These are phyloP conservation scores for Mycena polygramma DNA, from an alignment of 768 basidiomycete genomes.

Conservation along the genomic window DNA sequence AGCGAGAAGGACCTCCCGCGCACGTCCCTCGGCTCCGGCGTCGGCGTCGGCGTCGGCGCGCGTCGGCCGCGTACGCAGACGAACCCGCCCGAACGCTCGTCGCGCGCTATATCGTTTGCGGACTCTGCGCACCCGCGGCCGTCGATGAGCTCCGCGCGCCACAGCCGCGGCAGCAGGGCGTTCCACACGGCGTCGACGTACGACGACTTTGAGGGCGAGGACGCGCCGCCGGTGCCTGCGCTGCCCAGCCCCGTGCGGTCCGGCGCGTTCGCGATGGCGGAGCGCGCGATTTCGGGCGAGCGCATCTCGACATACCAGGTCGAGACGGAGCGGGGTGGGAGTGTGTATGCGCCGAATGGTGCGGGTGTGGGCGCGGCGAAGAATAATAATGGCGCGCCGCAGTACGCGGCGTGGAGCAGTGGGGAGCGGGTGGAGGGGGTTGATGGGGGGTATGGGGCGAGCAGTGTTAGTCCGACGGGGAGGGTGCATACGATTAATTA, in stretches of 20 bases:
- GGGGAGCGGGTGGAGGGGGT: constrained; percentile 33
- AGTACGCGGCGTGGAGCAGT: constrained; percentile 29
- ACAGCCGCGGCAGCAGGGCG: constrained; percentile 48
- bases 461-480: constrained; percentile 23
- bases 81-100: constrained; percentile 55
- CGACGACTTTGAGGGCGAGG: constrained; percentile 21
- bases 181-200: constrained; percentile 53
- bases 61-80: constrained; percentile 47
- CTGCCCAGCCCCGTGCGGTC: constrained; percentile 44
- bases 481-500: constrained; percentile 24
- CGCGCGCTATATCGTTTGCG: constrained; percentile 65
- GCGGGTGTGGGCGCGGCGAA: too few species aligned
- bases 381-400: too few species aligned
- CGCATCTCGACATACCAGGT: too few species aligned
- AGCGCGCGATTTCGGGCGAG: background rate
- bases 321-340: too few species aligned
- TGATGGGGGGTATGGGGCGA: constrained; percentile 31
- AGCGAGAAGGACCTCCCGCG: constrained; percentile 41
- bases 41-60: constrained; percentile 65
- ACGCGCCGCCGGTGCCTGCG: constrained; percentile 56
- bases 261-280: constrained; percentile 12
- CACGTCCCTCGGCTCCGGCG: constrained; percentile 55
- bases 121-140: constrained; percentile 55
- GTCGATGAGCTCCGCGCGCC: constrained; percentile 45
- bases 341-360: too few species aligned